These are phyloP conservation scores for Tricholoma furcatifolium DNA, from an alignment of 768 basidiomycete genomes.

Conservation along the genomic window DNA sequence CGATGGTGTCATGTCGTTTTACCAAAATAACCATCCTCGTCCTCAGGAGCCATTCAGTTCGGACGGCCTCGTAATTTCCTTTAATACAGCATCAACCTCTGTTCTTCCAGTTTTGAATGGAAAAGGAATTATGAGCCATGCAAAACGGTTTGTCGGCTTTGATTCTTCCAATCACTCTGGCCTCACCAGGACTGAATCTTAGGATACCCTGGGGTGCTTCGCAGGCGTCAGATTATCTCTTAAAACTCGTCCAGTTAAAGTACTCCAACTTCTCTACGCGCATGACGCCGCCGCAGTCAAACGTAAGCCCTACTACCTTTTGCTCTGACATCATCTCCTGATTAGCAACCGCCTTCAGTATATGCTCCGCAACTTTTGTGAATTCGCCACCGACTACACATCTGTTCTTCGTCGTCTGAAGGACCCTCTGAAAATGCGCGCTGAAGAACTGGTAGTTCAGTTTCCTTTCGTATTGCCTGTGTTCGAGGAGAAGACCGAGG, in stretches of 20 bases:
- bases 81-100: conserved; percentile 90
- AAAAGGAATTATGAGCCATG: conserved; percentile 77
- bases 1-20: conserved; percentile 92
- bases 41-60: conserved; percentile 37
- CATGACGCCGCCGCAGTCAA: conserved; percentile 73
- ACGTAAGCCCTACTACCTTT: conserved; percentile 43
- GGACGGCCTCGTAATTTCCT: conserved; percentile 86
- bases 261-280: conserved; percentile 91
- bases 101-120: conserved; percentile 87
- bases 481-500: conserved; percentile 85
- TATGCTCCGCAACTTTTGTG: conserved; percentile 88
- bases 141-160: conserved; percentile 63
- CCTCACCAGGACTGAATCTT: not conserved
- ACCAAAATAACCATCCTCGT: conserved; percentile 58
- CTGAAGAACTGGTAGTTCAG: conserved; percentile 73
- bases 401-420: conserved; percentile 63
- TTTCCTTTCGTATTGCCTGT: conserved; percentile 76
- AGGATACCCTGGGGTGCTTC: conserved; percentile 95
- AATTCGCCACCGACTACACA: conserved; percentile 78
- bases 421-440: conserved; percentile 63
- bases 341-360: conserved; percentile 49
- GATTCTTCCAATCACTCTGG: not conserved
- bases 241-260: conserved; percentile 93
- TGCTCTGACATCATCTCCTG: not conserved
- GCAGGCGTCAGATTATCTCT: conserved; percentile 88